Evolutionary conservation across 495 filamentous ascomycete genomes (phyloP), one percentile per base, ranked within the genome.

Genomic region (Penicillium canariense): DNA sequence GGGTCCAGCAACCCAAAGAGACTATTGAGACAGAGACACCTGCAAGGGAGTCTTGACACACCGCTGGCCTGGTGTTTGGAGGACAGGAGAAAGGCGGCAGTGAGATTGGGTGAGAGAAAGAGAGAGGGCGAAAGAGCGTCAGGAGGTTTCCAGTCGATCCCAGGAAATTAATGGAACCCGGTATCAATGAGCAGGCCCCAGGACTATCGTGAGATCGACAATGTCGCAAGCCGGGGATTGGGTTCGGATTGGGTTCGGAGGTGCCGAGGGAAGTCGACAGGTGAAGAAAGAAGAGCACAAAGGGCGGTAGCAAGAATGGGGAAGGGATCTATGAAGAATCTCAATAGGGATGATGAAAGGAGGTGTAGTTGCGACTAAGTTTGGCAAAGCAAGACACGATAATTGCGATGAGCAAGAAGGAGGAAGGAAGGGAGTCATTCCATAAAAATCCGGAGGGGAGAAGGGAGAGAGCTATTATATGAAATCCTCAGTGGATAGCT

Each of bases 401-500:
- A n/a, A n/a, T n/a, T n/a, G n/a, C n/a, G n/a, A 56, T 55, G 55
- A 54, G 53, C 43, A 52, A 38, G 52, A 56, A 55, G 32, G 40
- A 60, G 61, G 48, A 54, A 52, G 32, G 27, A 60, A 65, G 48
- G 50, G 45, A 59, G 56, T 55, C 56, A 54, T 62, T 60, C 50
- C 58, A 56, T 54, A 14, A 54, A 34, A 26, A n/a, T n/a, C n/a
- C 38, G 58, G 59, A 58, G 58, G 68, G 70, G 66, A 66, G 70
- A 65, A 26, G 31, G 46, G 58, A 65, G 68, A 66, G 59, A 56
- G 50, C 27, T 61, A 61, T 65, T 68, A 68, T 68, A 67, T 55
- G 59, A 55, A 35, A 48, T 34, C 10, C 28, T n/a, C 54, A 67
- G 70, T 73, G 70, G 70, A 73, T 71, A 69, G 65, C 58, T 65